These are phyloP conservation scores for Cynanchum wilfordii DNA, from an alignment of 257 asterid genomes.

Conservation along the genomic window DNA sequence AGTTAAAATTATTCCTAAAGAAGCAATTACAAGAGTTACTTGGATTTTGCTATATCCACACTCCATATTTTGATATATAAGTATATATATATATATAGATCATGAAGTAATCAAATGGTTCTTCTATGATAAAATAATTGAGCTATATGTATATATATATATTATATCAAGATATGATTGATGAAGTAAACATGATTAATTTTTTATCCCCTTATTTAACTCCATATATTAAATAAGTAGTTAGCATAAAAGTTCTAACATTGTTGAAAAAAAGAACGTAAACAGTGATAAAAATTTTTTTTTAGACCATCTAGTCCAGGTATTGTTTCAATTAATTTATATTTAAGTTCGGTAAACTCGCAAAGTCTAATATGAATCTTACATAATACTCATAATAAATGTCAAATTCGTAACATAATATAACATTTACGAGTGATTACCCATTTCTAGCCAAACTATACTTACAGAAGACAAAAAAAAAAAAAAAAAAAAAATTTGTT, in stretches of 20 bases:
- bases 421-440: too few relatives aligned
- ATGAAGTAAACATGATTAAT: not conserved
- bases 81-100: not conserved
- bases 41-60: conserved; percentile 4
- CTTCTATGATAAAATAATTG: not conserved
- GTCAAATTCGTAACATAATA: too few relatives aligned
- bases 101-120: not conserved
- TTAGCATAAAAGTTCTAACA: not conserved
- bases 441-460: too few relatives aligned
- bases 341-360: too few relatives aligned
- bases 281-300: not conserved
- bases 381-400: too few relatives aligned
- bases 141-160: not conserved
- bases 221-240: not conserved
- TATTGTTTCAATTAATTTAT: too few relatives aligned
- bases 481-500: too few relatives aligned
- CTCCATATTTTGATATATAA: not conserved
- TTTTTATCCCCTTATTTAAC: not conserved
- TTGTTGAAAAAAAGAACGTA: too few relatives aligned
- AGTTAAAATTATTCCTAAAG: not conserved
- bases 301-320: too few relatives aligned
- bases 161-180: not conserved
- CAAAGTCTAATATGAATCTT: too few relatives aligned
- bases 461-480: too few relatives aligned
- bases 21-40: not conserved